phyloP scores from a whole-genome alignment of 83 land plant genomes.

The Thuja plicata region DNA sequence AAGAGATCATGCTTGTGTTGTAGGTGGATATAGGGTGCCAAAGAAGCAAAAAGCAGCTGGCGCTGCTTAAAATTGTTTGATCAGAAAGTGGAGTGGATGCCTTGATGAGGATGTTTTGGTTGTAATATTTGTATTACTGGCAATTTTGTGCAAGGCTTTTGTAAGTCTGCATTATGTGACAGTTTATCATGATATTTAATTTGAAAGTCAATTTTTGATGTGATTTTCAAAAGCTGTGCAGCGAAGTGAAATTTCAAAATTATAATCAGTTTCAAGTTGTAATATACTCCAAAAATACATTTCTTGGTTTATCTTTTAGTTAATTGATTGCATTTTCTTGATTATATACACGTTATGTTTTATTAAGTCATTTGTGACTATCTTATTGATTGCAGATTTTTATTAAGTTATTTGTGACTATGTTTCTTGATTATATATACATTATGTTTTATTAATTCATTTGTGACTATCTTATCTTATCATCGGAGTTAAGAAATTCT shows the following conservation, averaged over 20 bases:
- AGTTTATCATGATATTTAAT: neutral
- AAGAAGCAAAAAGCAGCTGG: slow-evolving; percentile 57
- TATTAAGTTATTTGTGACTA: too few relatives aligned
- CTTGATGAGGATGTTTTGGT: neutral
- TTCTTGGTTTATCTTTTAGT: too few relatives aligned
- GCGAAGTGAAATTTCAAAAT: too few relatives aligned
- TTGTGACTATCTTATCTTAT: too few relatives aligned
- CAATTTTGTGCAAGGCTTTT: neutral
- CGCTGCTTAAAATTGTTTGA: neutral
- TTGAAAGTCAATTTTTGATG: neutral
- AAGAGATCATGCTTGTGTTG: slow-evolving; percentile 90
- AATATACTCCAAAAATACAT: neutral
- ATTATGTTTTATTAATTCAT: too few relatives aligned
- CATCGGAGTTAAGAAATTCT: too few relatives aligned
- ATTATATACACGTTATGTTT: too few relatives aligned
- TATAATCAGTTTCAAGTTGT: neutral
- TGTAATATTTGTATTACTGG: neutral
- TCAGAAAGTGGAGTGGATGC: neutral
- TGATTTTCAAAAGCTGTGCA: neutral
- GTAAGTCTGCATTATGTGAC: neutral
- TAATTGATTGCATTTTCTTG: too few relatives aligned
- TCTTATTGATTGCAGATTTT: too few relatives aligned
- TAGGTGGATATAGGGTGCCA: slow-evolving; percentile 76
- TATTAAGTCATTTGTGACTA: too few relatives aligned
- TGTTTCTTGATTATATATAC: too few relatives aligned